Percentiles rank a stretch among this genome's conserved stretches.
Evolutionary conservation across 495 filamentous ascomycete species (phyloP).

Genomic region (Aspergillus campestris): DNA sequence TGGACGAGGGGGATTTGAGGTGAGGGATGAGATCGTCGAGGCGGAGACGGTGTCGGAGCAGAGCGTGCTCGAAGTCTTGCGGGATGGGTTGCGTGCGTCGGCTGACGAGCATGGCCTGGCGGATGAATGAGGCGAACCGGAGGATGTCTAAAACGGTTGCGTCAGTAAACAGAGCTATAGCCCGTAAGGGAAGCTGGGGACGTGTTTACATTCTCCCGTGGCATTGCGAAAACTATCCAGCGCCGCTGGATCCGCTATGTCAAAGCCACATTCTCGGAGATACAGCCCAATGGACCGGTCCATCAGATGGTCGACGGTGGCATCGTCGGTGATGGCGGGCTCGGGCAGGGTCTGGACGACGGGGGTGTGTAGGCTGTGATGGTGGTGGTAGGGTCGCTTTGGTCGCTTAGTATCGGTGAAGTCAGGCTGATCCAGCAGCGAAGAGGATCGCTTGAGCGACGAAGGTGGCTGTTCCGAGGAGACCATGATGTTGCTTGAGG

Average conservation of each 20-base stretch:
- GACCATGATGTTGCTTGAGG: constrained; percentile 21
- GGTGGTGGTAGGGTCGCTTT: constrained; percentile 40
- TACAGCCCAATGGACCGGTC: constrained; percentile 47
- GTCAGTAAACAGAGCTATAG: constrained; percentile 14
- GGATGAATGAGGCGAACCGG: constrained; percentile 46
- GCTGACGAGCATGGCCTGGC: constrained; percentile 51
- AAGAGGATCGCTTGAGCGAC: constrained; percentile 35
- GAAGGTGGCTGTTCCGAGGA: constrained; percentile 13
- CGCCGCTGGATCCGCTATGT: constrained; percentile 46
- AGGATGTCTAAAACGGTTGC: constrained; percentile 43
- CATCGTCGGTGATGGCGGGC: constrained; percentile 35
- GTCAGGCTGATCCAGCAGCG: constrained; percentile 11
- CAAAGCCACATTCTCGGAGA: constrained; percentile 49
- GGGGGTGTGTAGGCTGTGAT: constrained; percentile 31
- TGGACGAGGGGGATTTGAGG: constrained; percentile 27
- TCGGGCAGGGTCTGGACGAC: constrained; percentile 21
- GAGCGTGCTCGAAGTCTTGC: constrained; percentile 59
- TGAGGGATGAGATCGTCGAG: constrained; percentile 34
- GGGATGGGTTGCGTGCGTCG: constrained; percentile 56
- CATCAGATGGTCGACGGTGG: constrained; percentile 44
- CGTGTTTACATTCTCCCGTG: constrained; percentile 52
- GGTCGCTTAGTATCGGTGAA: constrained; percentile 29
- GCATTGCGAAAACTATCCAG: constrained; percentile 49
- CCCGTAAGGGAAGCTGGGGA: constrained; percentile 1
- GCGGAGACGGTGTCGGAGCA: constrained; percentile 30